Conservation (phyloP, 306 rosid species). For the Luffa aegyptiaca region DNA sequence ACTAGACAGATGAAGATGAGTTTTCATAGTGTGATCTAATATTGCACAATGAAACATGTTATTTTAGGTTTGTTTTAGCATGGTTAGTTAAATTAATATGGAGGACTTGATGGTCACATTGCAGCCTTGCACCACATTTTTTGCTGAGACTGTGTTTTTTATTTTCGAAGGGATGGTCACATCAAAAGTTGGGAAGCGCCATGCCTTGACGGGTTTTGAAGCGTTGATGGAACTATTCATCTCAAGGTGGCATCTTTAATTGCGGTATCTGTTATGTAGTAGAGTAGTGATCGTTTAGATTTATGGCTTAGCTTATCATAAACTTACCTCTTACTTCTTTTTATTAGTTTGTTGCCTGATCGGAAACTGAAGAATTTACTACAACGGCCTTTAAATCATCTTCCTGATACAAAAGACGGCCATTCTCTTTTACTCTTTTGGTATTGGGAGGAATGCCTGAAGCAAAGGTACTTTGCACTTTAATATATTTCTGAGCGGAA, state of each 20-base stretch:
- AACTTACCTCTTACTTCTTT: slow-evolving; percentile 3
- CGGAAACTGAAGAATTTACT: slow-evolving; percentile 74
- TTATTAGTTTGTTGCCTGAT: slow-evolving; percentile 77
- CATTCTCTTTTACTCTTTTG: slow-evolving; percentile 81
- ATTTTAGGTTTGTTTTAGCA: background rate
- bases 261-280: background rate
- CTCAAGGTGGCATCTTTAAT: slow-evolving; percentile 42
- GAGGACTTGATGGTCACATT: background rate
- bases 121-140: background rate
- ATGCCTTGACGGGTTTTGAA: slow-evolving; percentile 86
- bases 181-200: slow-evolving; percentile 95
- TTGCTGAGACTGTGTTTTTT: slow-evolving; percentile 3
- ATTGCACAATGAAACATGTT: background rate
- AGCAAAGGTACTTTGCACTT: slow-evolving; percentile 58
- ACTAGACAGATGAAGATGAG: background rate
- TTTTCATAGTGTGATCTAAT: background rate
- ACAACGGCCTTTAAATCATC: slow-evolving; percentile 49
- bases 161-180: slow-evolving; percentile 81
- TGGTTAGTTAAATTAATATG: background rate
- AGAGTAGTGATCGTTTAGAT: background rate
- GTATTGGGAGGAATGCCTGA: slow-evolving; percentile 96
- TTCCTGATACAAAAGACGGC: slow-evolving; percentile 87
- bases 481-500: background rate
- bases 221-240: slow-evolving; percentile 74
- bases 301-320: slow-evolving; percentile 1